phyloP scores from a whole-genome alignment of 768 basidiomycete genomes.

The Neoboletus brunneissimus region DNA sequence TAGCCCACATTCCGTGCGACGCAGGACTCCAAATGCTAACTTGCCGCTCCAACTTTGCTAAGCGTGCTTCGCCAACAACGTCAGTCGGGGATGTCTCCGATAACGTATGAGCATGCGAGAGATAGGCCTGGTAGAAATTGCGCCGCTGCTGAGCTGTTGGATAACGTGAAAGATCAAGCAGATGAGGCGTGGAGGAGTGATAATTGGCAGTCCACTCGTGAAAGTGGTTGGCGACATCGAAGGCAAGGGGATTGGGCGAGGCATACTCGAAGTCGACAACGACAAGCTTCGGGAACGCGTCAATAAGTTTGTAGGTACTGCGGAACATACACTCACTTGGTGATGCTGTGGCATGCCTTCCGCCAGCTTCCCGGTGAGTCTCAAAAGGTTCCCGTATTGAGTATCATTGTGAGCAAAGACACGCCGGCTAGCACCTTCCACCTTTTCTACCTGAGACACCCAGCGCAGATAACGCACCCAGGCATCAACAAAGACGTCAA shows the following conservation, averaged over 20 bases:
- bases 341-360: constrained; percentile 69
- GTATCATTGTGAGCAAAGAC: constrained; percentile 93
- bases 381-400: constrained; percentile 91
- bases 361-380: constrained; percentile 51
- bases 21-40: constrained; percentile 88
- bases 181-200: constrained; percentile 63
- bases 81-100: constrained; percentile 24
- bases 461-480: constrained; percentile 72
- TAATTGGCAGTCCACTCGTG: constrained; percentile 97
- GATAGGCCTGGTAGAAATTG: constrained; percentile 86
- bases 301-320: constrained; percentile 1
- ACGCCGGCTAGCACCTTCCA: constrained; percentile 56
- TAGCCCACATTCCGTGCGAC: constrained; percentile 87
- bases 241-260: constrained; percentile 85
- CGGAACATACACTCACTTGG: constrained; percentile 48
- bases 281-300: constrained; percentile 62
- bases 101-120: constrained; percentile 47
- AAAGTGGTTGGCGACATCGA: constrained; percentile 96
- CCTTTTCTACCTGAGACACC: constrained; percentile 59
- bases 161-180: constrained; percentile 62
- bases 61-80: constrained; percentile 37
- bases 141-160: constrained; percentile 69
- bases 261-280: constrained; percentile 99
- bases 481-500: constrained; percentile 58
- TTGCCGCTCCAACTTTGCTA: constrained; percentile 68